Evolutionary conservation across 176 grass and related monocot genomes (phyloP), one percentile per base, ranked within the genome.

Genomic region (Calamus simplicifolius): DNA sequence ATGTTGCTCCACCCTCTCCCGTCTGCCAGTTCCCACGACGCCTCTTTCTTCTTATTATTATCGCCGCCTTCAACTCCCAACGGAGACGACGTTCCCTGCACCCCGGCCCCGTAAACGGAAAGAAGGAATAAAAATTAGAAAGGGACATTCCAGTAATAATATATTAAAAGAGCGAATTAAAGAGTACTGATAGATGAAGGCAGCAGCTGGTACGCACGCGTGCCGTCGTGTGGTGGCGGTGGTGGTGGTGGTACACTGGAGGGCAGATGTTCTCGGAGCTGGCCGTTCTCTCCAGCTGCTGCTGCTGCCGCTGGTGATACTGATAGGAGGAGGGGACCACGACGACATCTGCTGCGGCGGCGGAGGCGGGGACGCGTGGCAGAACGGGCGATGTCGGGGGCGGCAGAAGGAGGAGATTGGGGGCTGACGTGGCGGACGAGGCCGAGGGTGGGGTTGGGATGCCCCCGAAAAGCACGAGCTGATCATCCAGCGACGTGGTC

Each of bases 401-500:
- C 8, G 75, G 72, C 54, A 88, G 77, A 0, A 83, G 61, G 4
- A 66, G 79, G 21, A 84, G 68, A 53, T 75, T 80, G 17, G 71
- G 31, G 5, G 78, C 58, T 2, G 65, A 19, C 27, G 69, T 69
- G 25, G 66, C 82, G 68, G 90, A 82, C 25, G 81, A 82, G 14
- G 90, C 82, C 4, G 66, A 90, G 21, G 56, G 48, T 5, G 86
- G 68, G 15, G 77, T 86, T 61, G 73, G 73, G 14, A 75, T 27
- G 6, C 86, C 64, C 8, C 71, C 75, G 12, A 17, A 15, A 49
- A 70, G 49, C 66, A 71, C 50, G 73, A 57, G 53, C 55, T 75
- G 75, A 56, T 80, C 85, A 48, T 84, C 77, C 69, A 84, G 49
- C 57, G 61, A 55, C 18, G 7, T 64, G 31, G 25, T 63, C 15